phyloP scores from a whole-genome alignment of 352 stramenopile genomes.

The Globisporangium alternatum region DNA sequence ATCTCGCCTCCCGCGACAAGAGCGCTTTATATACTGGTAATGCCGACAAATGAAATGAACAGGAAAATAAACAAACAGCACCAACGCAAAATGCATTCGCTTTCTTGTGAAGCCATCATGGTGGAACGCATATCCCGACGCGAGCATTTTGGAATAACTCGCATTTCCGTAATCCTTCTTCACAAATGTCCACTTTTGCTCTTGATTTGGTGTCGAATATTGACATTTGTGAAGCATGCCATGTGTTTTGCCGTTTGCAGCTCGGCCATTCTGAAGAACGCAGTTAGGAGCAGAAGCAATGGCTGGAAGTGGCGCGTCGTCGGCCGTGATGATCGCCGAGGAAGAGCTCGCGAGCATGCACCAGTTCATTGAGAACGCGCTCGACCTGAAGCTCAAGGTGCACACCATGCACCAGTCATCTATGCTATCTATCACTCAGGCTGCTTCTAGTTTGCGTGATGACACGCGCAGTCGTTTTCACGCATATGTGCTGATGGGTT shows the following conservation, averaged over 20 bases:
- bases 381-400: conserved; percentile 79
- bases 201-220: too few species aligned
- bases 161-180: too few species aligned
- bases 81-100: background rate
- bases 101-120: too few species aligned
- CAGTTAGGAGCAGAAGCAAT: conserved; percentile 6
- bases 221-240: too few species aligned
- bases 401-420: background rate
- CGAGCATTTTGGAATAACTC: too few species aligned
- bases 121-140: too few species aligned
- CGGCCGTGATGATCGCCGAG: conserved; percentile 23
- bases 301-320: conserved; percentile 17
- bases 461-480: background rate
- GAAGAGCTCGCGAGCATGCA: conserved; percentile 70
- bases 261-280: background rate
- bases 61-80: background rate
- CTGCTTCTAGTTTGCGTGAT: background rate
- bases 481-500: background rate
- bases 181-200: too few species aligned
- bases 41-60: too few species aligned
- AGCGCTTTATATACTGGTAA: too few species aligned
- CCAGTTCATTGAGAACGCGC: conserved; percentile 82
- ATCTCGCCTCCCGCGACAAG: too few species aligned
- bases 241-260: too few species aligned
- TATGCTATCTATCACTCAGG: background rate